phyloP scores from a whole-genome alignment of 306 rosid species.

The Begonia peltatifolia region DNA sequence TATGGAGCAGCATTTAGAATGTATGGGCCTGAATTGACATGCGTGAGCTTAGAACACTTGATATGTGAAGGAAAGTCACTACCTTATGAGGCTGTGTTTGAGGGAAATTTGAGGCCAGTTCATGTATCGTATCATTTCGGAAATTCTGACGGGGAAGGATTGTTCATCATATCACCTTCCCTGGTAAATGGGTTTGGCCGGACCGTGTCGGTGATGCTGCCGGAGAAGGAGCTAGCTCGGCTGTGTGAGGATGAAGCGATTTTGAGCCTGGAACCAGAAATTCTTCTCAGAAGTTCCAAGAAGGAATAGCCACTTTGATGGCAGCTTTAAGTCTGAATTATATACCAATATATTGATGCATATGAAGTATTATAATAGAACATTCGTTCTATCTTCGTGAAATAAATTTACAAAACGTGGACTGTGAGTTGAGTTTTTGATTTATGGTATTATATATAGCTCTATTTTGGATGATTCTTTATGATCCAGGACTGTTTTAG shows the following conservation, averaged over 20 bases:
- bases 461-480: too few species aligned
- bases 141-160: slow-evolving; percentile 40
- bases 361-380: too few species aligned
- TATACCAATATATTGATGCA: too few species aligned
- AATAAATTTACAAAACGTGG: too few species aligned
- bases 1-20: slow-evolving; percentile 13
- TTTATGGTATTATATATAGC: too few species aligned
- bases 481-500: too few species aligned
- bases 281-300: too few species aligned
- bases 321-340: too few species aligned
- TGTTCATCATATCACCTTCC: slow-evolving; percentile 51
- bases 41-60: slow-evolving; percentile 48
- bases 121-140: slow-evolving; percentile 52
- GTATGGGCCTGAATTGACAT: slow-evolving; percentile 44
- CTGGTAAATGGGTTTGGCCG: slow-evolving; percentile 37
- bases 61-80: neutral
- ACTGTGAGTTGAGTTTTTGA: too few species aligned
- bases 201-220: slow-evolving; percentile 35
- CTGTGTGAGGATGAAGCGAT: slow-evolving; percentile 30
- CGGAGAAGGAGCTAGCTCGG: slow-evolving; percentile 23
- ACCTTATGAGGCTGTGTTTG: slow-evolving; percentile 26
- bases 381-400: too few species aligned
- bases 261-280: slow-evolving; percentile 6
- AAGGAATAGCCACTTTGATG: too few species aligned
- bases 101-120: slow-evolving; percentile 14